Conservation (phyloP, 768 basidiomycete genomes). For the Trametes cubensis region DNA sequence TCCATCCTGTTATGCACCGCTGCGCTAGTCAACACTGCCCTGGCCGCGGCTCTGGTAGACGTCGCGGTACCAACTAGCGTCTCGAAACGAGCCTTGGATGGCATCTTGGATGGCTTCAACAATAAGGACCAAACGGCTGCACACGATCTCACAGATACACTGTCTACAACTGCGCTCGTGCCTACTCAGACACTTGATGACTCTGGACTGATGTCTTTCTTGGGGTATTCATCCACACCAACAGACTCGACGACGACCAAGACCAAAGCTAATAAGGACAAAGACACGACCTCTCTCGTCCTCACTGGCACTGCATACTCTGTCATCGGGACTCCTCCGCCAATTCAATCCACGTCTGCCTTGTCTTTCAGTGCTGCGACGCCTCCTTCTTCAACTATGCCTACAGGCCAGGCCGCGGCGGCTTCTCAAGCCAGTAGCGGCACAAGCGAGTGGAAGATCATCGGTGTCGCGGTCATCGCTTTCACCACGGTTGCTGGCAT, state of each 20-base stretch:
- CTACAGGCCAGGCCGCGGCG: background rate
- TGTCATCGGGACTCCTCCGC: constrained; percentile 14
- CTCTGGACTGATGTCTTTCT: constrained; percentile 4
- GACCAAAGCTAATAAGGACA: constrained; percentile 8
- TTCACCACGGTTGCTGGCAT: constrained; percentile 58
- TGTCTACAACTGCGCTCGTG: background rate
- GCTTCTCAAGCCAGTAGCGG: constrained; percentile 29
- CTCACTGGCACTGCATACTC: constrained; percentile 17
- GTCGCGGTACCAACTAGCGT: background rate
- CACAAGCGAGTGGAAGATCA: constrained; percentile 64
- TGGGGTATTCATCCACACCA: background rate
- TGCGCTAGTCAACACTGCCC: constrained; percentile 2
- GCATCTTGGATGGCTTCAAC: constrained; percentile 2
- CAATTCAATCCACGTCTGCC: background rate
- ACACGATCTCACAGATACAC: background rate
- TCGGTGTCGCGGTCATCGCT: constrained; percentile 68
- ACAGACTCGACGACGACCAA: background rate
- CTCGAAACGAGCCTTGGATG: constrained; percentile 6
- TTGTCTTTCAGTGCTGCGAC: background rate
- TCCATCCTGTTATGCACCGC: constrained; percentile 3
- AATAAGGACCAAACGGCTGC: background rate
- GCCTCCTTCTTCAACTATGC: background rate
- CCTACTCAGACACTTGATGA: background rate
- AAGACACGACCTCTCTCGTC: background rate
- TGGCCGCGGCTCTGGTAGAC: constrained; percentile 4